Evolutionary conservation across 2,329 filamentous ascomycete genomes (phyloP).

Genomic region (Diaporthe sp.): DNA sequence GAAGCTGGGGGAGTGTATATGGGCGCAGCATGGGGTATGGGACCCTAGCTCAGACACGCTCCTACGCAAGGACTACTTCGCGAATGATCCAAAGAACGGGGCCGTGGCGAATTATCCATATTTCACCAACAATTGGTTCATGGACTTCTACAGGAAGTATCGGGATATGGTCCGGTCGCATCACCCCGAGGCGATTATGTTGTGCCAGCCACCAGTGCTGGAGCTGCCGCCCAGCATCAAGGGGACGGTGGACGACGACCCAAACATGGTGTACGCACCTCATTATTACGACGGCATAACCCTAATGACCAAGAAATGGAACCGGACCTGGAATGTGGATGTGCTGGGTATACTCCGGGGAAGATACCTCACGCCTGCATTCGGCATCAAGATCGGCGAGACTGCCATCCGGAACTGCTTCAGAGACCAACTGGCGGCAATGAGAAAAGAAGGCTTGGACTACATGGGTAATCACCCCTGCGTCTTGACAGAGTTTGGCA

Average conservation of each 20-base stretch:
- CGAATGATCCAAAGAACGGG: conserved; percentile 79
- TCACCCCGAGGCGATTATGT: conserved; percentile 84
- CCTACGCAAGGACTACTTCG: conserved; percentile 88
- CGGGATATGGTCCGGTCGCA: conserved; percentile 77
- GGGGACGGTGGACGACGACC: conserved; percentile 88
- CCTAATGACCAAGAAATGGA: conserved; percentile 98
- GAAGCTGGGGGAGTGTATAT: conserved; percentile 94
- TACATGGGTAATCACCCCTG: conserved; percentile 90
- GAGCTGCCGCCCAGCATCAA: conserved; percentile 92
- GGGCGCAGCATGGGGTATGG: conserved; percentile 98
- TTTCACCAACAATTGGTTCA: conserved; percentile 92
- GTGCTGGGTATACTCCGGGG: conserved; percentile 92
- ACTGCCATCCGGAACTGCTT: conserved; percentile 95
- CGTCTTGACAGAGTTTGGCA: conserved; percentile 93
- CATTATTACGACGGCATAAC: conserved; percentile 99
- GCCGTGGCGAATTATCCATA: conserved; percentile 81
- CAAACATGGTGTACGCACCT: conserved; percentile 89
- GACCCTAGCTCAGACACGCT: conserved; percentile 82
- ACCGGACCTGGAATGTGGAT: conserved; percentile 96
- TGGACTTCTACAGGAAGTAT: conserved; percentile 85
- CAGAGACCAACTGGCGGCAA: conserved; percentile 83
- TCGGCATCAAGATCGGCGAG: conserved; percentile 93
- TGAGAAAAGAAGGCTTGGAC: conserved; percentile 87
- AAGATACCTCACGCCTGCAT: conserved; percentile 86
- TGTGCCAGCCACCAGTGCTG: conserved; percentile 91